These are phyloP conservation scores for Candida krabiensis DNA, from an alignment of 805 yeast genomes.

Conservation along the genomic window DNA sequence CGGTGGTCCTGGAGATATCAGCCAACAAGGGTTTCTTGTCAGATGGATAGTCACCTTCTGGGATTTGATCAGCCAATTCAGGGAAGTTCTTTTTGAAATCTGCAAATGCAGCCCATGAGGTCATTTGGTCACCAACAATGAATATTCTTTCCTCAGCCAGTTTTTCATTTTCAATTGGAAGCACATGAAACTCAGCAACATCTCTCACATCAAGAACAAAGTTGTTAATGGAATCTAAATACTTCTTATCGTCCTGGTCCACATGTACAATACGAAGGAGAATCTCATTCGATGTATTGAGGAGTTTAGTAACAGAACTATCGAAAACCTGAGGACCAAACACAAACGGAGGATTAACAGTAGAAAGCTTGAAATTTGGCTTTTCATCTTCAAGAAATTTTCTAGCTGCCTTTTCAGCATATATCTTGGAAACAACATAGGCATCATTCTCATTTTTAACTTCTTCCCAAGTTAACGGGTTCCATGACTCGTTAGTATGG, in stretches of 20 bases:
- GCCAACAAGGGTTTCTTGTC: neutral
- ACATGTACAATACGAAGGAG: too few species aligned
- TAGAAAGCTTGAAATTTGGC: slow-evolving; percentile 32
- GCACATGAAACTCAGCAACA: slow-evolving; percentile 48
- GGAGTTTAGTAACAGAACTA: slow-evolving; percentile 18
- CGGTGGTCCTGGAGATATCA: slow-evolving; percentile 4
- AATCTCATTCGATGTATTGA: slow-evolving; percentile 36
- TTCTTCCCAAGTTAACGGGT: slow-evolving; percentile 22
- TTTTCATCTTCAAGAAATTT: slow-evolving; percentile 34
- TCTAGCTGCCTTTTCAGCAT: slow-evolving; percentile 47
- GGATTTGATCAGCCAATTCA: too few species aligned
- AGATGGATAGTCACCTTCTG: slow-evolving; percentile 8
- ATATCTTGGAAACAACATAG: slow-evolving; percentile 44
- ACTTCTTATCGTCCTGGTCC: too few species aligned
- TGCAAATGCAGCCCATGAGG: slow-evolving; percentile 12
- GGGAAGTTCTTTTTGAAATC: slow-evolving; percentile 40
- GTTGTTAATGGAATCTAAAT: slow-evolving; percentile 23
- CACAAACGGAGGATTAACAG: slow-evolving; percentile 36
- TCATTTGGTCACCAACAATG: slow-evolving; percentile 10
- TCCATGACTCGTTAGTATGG: slow-evolving; percentile 37
- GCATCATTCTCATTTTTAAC: slow-evolving; percentile 29
- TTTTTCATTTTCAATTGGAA: slow-evolving; percentile 12
- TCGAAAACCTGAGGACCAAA: slow-evolving; percentile 48
- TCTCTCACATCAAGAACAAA: slow-evolving; percentile 38
- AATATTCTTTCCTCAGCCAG: slow-evolving; percentile 34